Base-by-base conservation (phyloP, 2,329 filamentous ascomycete genomes). In the Trichophyton equinum region DNA sequence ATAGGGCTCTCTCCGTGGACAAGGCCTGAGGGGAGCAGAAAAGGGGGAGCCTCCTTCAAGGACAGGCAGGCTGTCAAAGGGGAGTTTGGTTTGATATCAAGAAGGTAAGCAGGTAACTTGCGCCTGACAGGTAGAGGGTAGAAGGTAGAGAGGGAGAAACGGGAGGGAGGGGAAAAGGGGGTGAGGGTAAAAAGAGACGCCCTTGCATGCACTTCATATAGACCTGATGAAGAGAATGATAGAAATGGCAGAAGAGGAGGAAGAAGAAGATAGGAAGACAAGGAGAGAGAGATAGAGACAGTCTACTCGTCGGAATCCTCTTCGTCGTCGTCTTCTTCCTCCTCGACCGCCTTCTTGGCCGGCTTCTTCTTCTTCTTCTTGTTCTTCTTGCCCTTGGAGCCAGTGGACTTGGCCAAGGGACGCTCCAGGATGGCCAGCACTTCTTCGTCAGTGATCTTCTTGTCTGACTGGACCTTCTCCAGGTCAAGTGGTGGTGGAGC, bases 371-470 rank as follows among this genome's bases (percentile, higher is more conserved):
- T 85, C 82, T 91, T 95, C 82, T 91, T 92, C 81, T 88, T 94
- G 81, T 90, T 90, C 73, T 90, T 91, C 74, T 91, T 91, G 78
- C 89, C 88, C 78, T 89, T 89, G 66, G 86, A 80, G 59, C 77
- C 77, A 49, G 79, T 78, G 22, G 80, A 77, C 71, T 82, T 83
- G 63, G 80, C 78, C 68, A 96, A 77, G 36, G 92, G 92, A 75
- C 89, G 88, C 78, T 94, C 91, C 58, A 99, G 82, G 66, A 97
- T 92, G 81, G 94, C 89, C 68, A 97, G 85, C 67, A 99, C 82
- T 78, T 97, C 92, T 79, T 95, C 90, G 66, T 97, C 92, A 67
- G 85, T 87, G 71, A 99, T 96, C 83, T 96, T 96, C 84, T 97
- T 97, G 76, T 97, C 91, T 38, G 89, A 87, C 83, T 96, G 87